Percentiles rank a stretch among this genome's conserved stretches.
Evolutionary conservation across 1,139 yeast genomes (phyloP).

Genomic region (Pichia sp.): DNA sequence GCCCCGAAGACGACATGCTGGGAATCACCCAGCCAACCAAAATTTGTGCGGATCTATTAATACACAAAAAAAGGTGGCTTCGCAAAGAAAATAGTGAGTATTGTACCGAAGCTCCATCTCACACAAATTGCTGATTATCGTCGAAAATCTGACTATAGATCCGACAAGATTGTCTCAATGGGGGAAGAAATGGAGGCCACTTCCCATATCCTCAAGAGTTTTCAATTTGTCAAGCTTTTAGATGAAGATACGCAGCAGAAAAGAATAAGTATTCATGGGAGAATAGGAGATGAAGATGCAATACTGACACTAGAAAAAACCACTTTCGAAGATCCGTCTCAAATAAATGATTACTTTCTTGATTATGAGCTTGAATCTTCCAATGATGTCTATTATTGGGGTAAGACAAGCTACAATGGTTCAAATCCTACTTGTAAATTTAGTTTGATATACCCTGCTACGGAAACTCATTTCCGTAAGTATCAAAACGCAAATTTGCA

Average conservation of each 20-base stretch:
- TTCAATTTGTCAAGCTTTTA: constrained; percentile 29
- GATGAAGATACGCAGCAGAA: constrained; percentile 60
- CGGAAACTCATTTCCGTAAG: constrained; percentile 75
- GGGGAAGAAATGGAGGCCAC: too few relatives aligned
- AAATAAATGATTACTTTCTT: constrained; percentile 25
- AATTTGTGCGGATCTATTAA: too few relatives aligned
- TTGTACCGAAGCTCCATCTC: too few relatives aligned
- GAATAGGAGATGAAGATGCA: constrained; percentile 51
- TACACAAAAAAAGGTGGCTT: too few relatives aligned
- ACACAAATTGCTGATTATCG: too few relatives aligned
- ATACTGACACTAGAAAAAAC: constrained; percentile 71
- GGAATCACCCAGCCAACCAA: too few relatives aligned
- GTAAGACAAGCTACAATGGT: constrained; percentile 47
- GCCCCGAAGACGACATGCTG: background rate
- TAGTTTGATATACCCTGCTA: constrained; percentile 83
- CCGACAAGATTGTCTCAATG: too few relatives aligned
- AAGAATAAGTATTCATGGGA: constrained; percentile 56
- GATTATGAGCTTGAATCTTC: constrained; percentile 43
- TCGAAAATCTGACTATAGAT: too few relatives aligned
- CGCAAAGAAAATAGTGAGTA: too few relatives aligned
- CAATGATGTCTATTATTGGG: constrained; percentile 87
- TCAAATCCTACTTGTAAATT: constrained; percentile 58
- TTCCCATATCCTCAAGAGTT: constrained; percentile 1
- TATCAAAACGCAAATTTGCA: constrained; percentile 52
- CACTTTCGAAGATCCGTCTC: constrained; percentile 49